phyloP scores from a whole-genome alignment of 495 filamentous ascomycete species.

The Hyaloscypha bicolor region DNA sequence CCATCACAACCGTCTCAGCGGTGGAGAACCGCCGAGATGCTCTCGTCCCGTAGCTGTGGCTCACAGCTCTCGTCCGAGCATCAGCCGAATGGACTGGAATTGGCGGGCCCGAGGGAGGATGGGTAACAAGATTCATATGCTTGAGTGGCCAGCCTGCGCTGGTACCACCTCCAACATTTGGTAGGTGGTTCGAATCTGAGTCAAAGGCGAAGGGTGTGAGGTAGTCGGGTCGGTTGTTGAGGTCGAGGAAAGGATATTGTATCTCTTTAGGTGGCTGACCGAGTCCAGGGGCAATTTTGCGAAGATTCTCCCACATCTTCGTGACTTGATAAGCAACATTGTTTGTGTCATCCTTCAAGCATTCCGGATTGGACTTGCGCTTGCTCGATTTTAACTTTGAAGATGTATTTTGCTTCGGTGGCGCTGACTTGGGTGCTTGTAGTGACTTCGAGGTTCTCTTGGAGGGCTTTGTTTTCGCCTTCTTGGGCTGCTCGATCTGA shows the following conservation, averaged over 20 bases:
- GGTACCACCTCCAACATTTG: slow-evolving; percentile 14
- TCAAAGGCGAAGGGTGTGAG: slow-evolving; percentile 10
- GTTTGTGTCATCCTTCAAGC: slow-evolving; percentile 1
- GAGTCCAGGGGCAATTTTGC: slow-evolving; percentile 17
- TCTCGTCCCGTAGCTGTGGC: slow-evolving; percentile 24
- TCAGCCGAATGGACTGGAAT: slow-evolving; percentile 18
- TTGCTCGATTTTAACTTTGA: slow-evolving; percentile 11
- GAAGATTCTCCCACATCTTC: slow-evolving; percentile 22
- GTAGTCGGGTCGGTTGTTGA: slow-evolving; percentile 1
- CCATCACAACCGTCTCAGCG: slow-evolving; percentile 16
- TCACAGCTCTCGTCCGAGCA: not conserved
- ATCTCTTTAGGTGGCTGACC: slow-evolving; percentile 10
- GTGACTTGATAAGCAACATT: slow-evolving; percentile 6
- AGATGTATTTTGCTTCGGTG: not conserved
- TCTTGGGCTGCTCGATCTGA: not conserved
- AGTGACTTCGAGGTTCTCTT: slow-evolving; percentile 3
- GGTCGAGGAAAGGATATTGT: slow-evolving; percentile 1
- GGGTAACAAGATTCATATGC: slow-evolving; percentile 19
- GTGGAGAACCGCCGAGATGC: slow-evolving; percentile 8
- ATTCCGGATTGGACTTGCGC: slow-evolving; percentile 17
- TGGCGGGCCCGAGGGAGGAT: slow-evolving; percentile 21
- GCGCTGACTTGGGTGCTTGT: slow-evolving; percentile 4
- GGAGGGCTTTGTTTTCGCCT: not conserved
- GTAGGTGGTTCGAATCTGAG: slow-evolving; percentile 20
- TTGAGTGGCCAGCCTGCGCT: not conserved